Conservation (phyloP, 164 flowering plant species). For the Vitis rotundifolia region DNA sequence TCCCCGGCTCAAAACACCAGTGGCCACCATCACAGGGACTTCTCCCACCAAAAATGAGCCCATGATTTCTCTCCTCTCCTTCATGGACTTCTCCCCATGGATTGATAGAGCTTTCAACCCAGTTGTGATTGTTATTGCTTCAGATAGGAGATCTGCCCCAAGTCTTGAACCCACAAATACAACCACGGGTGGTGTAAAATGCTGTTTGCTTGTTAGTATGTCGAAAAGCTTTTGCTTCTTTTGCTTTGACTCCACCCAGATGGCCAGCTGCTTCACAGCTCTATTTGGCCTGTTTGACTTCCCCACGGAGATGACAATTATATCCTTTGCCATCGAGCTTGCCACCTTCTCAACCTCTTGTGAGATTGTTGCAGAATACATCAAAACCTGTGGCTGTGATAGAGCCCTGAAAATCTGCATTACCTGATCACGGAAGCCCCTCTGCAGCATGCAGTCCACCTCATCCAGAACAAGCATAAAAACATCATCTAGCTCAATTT, state of each 20-base stretch:
- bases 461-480: slow-evolving; percentile 78
- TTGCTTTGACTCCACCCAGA: slow-evolving; percentile 87
- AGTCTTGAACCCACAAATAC: slow-evolving; percentile 83
- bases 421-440: slow-evolving; percentile 87
- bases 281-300: slow-evolving; percentile 53
- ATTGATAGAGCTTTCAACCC: slow-evolving; percentile 72
- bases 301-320: slow-evolving; percentile 56
- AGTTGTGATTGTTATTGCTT: slow-evolving; percentile 66
- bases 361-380: slow-evolving; percentile 85
- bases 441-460: slow-evolving; percentile 91
- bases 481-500: slow-evolving; percentile 63
- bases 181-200: slow-evolving; percentile 84
- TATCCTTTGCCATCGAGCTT: slow-evolving; percentile 47
- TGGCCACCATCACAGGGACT: slow-evolving; percentile 74
- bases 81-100: slow-evolving; percentile 91
- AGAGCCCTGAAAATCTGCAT: slow-evolving; percentile 82
- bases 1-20: slow-evolving; percentile 88
- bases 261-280: slow-evolving; percentile 76
- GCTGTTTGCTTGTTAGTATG: slow-evolving; percentile 71
- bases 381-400: slow-evolving; percentile 70
- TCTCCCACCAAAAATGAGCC: slow-evolving; percentile 72
- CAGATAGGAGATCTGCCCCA: slow-evolving; percentile 87
- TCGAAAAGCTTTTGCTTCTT: slow-evolving; percentile 94
- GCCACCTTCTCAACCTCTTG: slow-evolving; percentile 74
- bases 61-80: slow-evolving; percentile 80